Conservation (phyloP, 495 filamentous ascomycete genomes). For the Tirmania nivea region DNA sequence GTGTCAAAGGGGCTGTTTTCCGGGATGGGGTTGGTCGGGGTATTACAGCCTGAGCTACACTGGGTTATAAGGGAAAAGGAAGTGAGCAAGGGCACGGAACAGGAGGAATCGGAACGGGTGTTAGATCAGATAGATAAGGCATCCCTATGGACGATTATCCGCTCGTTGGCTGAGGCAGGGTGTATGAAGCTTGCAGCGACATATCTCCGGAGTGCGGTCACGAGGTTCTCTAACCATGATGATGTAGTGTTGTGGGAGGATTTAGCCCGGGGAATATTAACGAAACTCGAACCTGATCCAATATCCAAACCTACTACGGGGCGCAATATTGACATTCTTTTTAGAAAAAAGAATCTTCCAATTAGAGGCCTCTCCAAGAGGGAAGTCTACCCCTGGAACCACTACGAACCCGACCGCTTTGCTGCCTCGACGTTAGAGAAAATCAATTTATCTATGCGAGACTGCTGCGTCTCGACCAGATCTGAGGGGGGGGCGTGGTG, state of each 20-base stretch:
- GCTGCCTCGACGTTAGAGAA: slow-evolving; percentile 39
- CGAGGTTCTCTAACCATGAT: not conserved
- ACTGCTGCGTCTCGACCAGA: slow-evolving; percentile 23
- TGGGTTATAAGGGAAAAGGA: not conserved
- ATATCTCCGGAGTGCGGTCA: not conserved
- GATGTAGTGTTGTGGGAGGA: not conserved
- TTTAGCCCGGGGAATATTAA: too few species aligned
- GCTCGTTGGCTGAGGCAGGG: not conserved
- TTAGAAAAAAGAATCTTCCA: not conserved
- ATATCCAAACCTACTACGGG: too few species aligned
- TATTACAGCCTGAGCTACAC: slow-evolving; percentile 2
- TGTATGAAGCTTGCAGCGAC: not conserved
- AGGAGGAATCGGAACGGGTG: not conserved
- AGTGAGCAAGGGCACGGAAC: slow-evolving; percentile 1
- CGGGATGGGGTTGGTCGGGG: not conserved
- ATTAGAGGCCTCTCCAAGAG: slow-evolving; percentile 44
- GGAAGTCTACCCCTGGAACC: slow-evolving; percentile 88
- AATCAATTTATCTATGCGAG: slow-evolving; percentile 30
- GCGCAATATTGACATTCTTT: too few species aligned
- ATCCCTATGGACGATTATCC: not conserved
- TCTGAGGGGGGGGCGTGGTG: slow-evolving; percentile 40
- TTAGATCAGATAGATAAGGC: slow-evolving; percentile 4
- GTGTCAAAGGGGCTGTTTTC: slow-evolving; percentile 3
- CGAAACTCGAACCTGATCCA: too few species aligned
- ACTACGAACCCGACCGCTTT: slow-evolving; percentile 67